These are phyloP conservation scores for Lactarius hatsudake DNA, from an alignment of 768 basidiomycete species.

Conservation along the genomic window DNA sequence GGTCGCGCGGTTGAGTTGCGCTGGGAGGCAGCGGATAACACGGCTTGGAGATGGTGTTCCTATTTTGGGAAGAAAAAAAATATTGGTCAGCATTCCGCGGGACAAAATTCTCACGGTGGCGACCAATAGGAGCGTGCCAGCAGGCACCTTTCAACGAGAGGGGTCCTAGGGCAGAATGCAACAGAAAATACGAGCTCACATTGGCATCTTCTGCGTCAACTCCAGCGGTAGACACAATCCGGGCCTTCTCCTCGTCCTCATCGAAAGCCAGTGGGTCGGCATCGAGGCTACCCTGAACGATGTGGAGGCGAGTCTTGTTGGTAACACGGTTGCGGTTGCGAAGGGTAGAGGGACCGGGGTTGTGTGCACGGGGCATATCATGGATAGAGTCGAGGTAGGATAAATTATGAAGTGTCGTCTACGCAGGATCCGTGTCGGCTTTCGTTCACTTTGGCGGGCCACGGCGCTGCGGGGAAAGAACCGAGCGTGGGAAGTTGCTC, in stretches of 20 bases:
- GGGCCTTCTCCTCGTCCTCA: slow-evolving; percentile 84
- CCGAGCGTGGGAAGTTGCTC: slow-evolving; percentile 28
- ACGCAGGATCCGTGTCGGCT: slow-evolving; percentile 25
- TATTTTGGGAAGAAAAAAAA: slow-evolving; percentile 31
- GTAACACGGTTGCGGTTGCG: slow-evolving; percentile 88
- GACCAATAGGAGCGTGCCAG: slow-evolving; percentile 51
- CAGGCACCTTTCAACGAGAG: slow-evolving; percentile 43
- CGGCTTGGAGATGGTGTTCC: slow-evolving; percentile 60
- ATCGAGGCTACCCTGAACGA: slow-evolving; percentile 78
- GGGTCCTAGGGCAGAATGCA: slow-evolving; percentile 37
- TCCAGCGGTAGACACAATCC: slow-evolving; percentile 76
- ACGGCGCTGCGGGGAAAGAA: slow-evolving; percentile 30
- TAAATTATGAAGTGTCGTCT: slow-evolving; percentile 27
- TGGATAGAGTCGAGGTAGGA: slow-evolving; percentile 46
- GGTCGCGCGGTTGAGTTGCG: slow-evolving; percentile 42
- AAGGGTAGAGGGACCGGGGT: slow-evolving; percentile 73
- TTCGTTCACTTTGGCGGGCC: slow-evolving; percentile 29
- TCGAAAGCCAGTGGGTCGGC: slow-evolving; percentile 76
- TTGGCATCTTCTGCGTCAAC: slow-evolving; percentile 93
- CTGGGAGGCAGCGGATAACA: slow-evolving; percentile 53
- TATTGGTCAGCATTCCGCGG: slow-evolving; percentile 56
- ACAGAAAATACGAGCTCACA: slow-evolving; percentile 52
- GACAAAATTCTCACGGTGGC: slow-evolving; percentile 42
- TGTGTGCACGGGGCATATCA: slow-evolving; percentile 85
- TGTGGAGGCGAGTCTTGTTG: slow-evolving; percentile 87